Evolutionary conservation across 345 rosid species (phyloP).

Genomic region (Brassica napus): Da-Ae NC_063446.1:35782001-35782500

Average conservation of each 20-base stretch:
- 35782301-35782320: conserved; percentile 84
- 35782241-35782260: neutral
- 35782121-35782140: conserved; percentile 77
- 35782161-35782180: conserved; percentile 88
- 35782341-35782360: conserved; percentile 94
- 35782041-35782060: neutral
- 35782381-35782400: conserved; percentile 42
- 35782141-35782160: conserved; percentile 89
- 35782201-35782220: neutral
- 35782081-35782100: conserved; percentile 85
- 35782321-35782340: conserved; percentile 88
- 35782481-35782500: neutral
- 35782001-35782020: neutral
- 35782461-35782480: conserved; percentile 6
- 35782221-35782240: neutral
- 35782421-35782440: conserved; percentile 16
- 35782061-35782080: conserved; percentile 41
- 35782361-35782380: conserved; percentile 57
- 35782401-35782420: neutral
- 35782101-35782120: conserved; percentile 77
- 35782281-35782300: conserved; percentile 39
- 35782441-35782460: conserved; percentile 4
- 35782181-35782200: conserved; percentile 86
- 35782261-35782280: neutral
- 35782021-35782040: neutral